Conservation (phyloP, 2,329 filamentous ascomycete genomes). For the Penicillium palitans region DNA sequence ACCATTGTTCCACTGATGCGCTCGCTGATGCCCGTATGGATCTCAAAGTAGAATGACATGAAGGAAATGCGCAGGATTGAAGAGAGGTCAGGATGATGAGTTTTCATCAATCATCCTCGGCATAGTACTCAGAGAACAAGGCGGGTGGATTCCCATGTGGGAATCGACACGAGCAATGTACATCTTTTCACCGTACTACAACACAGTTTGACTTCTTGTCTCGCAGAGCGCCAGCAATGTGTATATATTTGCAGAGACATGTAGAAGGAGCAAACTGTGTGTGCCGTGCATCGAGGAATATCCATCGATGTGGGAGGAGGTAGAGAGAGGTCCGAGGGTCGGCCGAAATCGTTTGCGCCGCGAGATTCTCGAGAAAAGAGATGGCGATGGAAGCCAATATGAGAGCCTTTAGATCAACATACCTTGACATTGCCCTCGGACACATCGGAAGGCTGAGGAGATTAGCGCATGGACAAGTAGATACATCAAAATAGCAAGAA, state of each 20-base stretch:
- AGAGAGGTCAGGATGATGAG: conserved; percentile 27
- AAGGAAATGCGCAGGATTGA: conserved; percentile 32
- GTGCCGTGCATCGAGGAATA: conserved; percentile 30
- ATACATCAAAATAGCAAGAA: conserved; percentile 16
- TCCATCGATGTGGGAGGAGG: conserved; percentile 26
- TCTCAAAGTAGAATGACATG: conserved; percentile 21
- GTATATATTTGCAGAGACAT: conserved; percentile 28
- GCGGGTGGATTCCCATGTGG: conserved; percentile 53
- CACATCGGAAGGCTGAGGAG: conserved; percentile 82
- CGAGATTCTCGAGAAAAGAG: conserved; percentile 46
- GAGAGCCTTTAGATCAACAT: conserved; percentile 88
- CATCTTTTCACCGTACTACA: conserved; percentile 51
- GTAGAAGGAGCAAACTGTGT: conserved; percentile 39
- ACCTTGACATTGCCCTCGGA: conserved; percentile 98
- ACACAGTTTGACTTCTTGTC: conserved; percentile 59
- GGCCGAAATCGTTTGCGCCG: conserved; percentile 40
- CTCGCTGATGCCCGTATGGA: conserved; percentile 52
- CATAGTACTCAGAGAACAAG: conserved; percentile 35
- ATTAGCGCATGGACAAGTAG: conserved; percentile 48
- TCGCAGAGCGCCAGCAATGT: conserved; percentile 32
- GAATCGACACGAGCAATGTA: conserved; percentile 39
- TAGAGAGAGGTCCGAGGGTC: conserved; percentile 31
- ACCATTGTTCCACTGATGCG: conserved; percentile 52
- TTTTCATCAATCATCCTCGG: conserved; percentile 30
- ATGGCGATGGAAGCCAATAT: conserved; percentile 72